phyloP scores from a whole-genome alignment of 139 green algal genomes.

The Picochlorum sp. region DNA sequence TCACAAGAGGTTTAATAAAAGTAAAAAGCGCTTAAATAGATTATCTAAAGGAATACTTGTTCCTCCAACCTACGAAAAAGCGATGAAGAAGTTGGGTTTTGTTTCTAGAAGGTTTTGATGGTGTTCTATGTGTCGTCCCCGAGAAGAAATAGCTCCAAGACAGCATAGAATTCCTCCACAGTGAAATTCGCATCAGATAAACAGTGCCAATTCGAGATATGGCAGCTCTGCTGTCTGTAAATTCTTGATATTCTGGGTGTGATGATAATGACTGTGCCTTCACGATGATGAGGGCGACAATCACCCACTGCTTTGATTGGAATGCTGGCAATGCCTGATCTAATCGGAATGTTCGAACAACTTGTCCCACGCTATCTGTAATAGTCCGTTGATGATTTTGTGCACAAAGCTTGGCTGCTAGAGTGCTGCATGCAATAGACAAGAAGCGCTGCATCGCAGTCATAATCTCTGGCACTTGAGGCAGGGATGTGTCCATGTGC shows the following conservation, averaged over 20 bases:
- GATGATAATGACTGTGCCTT: constrained; percentile 28
- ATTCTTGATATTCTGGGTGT: constrained; percentile 10
- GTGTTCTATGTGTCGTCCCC: background rate
- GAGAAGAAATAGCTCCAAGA: constrained; percentile 12
- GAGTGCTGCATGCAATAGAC: constrained; percentile 9
- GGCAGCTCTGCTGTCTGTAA: constrained; percentile 23
- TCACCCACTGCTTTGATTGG: constrained; percentile 22
- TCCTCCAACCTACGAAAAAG: constrained; percentile 22
- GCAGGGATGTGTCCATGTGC: background rate
- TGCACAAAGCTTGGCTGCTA: background rate
- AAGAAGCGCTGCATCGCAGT: background rate
- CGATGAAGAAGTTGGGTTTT: constrained; percentile 30
- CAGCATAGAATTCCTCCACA: constrained; percentile 27
- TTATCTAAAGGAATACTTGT: constrained; percentile 15
- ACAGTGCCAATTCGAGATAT: constrained; percentile 11
- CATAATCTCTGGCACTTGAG: background rate
- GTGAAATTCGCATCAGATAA: constrained; percentile 18
- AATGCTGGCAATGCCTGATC: constrained; percentile 20
- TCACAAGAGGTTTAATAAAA: constrained; percentile 42
- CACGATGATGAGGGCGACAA: constrained; percentile 19
- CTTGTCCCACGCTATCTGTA: constrained; percentile 4
- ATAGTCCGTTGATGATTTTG: constrained; percentile 10
- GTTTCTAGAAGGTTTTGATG: constrained; percentile 17
- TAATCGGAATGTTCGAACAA: constrained; percentile 18
- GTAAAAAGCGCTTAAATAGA: constrained; percentile 7